A percentile compares a stretch with the other conserved stretches of the same genome.
Conservation (phyloP, 139 green algal genomes). For the Chlorella sp. region DNA sequence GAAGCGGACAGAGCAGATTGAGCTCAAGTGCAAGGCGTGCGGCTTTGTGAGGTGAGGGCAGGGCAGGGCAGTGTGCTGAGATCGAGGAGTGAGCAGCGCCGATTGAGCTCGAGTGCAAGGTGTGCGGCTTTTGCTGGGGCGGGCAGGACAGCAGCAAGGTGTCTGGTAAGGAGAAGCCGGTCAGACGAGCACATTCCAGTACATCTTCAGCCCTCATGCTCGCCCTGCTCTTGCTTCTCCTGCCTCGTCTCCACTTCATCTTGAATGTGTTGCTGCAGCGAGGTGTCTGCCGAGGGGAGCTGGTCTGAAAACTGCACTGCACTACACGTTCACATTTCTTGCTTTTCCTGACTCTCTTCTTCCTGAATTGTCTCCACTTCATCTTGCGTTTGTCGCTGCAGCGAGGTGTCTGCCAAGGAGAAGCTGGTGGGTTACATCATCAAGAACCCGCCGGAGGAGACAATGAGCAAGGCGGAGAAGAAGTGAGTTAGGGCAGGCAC, state of each 20-base stretch:
- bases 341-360: neutral
- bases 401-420: constrained; percentile 94
- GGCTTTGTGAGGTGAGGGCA: constrained; percentile 36
- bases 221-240: too few relatives aligned
- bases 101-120: too few relatives aligned
- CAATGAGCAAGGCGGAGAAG: constrained; percentile 91
- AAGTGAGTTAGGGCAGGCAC: too few relatives aligned
- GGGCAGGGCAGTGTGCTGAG: too few relatives aligned
- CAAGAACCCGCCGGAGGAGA: constrained; percentile 97
- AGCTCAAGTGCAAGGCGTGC: constrained; percentile 92
- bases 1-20: constrained; percentile 79
- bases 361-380: neutral
- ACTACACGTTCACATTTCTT: too few relatives aligned
- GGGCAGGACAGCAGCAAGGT: too few relatives aligned
- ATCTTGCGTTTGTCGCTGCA: constrained; percentile 27
- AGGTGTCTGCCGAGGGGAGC: neutral
- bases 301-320: too few relatives aligned
- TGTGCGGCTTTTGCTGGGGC: neutral
- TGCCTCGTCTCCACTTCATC: neutral
- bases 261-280: neutral
- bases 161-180: too few relatives aligned
- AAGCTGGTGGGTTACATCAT: constrained; percentile 99
- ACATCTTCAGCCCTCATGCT: too few relatives aligned
- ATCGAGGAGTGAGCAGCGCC: too few relatives aligned
- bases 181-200: too few relatives aligned